Percentiles rank a stretch among this genome's conserved stretches.
These are phyloP conservation scores for Podila epigama DNA, from an alignment of 192 early-diverging fungal species.

Conservation along the genomic window DNA sequence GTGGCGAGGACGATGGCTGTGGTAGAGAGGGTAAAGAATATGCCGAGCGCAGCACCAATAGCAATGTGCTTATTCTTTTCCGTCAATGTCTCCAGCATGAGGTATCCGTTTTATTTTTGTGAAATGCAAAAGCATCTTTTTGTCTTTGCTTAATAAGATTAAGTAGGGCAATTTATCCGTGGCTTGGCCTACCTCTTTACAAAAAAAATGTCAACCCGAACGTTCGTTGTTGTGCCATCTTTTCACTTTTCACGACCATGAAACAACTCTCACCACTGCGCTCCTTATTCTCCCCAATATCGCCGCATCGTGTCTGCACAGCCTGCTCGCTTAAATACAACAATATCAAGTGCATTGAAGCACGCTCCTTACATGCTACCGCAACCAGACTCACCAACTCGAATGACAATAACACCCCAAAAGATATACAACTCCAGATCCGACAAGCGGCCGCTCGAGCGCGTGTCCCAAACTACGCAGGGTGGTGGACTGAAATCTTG, in stretches of 20 bases:
- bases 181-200: too few relatives aligned
- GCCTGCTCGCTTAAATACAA: background rate
- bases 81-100: conserved; percentile 41
- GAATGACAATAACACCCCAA: too few relatives aligned
- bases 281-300: too few relatives aligned
- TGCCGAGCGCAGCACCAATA: conserved; percentile 40
- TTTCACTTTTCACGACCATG: too few relatives aligned
- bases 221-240: too few relatives aligned
- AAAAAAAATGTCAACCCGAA: too few relatives aligned
- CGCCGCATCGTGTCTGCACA: background rate
- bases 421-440: background rate
- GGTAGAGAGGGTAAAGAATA: conserved; percentile 49
- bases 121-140: background rate
- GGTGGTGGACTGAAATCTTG: conserved; percentile 46
- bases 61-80: conserved; percentile 48
- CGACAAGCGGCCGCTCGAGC: conserved; percentile 15
- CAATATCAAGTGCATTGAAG: too few relatives aligned
- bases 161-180: too few relatives aligned
- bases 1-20: conserved; percentile 39
- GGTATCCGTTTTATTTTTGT: background rate
- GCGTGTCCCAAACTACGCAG: conserved; percentile 30
- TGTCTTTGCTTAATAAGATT: too few relatives aligned
- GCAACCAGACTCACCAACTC: background rate
- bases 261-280: too few relatives aligned
- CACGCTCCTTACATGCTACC: background rate